Conservation (phyloP, 2,329 filamentous ascomycete species). For the Amylocarpus encephaloides region DNA sequence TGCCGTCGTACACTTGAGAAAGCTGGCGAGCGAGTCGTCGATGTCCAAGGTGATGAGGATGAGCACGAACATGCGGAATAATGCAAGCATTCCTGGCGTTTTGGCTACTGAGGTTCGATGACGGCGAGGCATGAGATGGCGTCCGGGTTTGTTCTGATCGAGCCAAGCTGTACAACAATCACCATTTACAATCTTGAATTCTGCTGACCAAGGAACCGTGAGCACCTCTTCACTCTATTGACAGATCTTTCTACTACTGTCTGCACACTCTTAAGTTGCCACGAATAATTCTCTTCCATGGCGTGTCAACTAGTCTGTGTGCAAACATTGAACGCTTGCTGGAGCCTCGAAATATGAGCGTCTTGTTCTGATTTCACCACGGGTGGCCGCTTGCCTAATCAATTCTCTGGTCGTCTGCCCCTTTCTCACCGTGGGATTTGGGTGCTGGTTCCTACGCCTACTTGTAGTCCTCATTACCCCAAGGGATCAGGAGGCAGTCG, state of each 20-base stretch:
- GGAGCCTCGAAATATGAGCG: constrained; percentile 32
- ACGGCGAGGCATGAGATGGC: constrained; percentile 1
- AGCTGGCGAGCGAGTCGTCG: constrained; percentile 73
- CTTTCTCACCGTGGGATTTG: constrained; percentile 16
- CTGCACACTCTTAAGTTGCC: constrained; percentile 96
- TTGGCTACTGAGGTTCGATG: neutral
- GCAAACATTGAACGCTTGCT: constrained; percentile 58
- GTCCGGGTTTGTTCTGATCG: neutral
- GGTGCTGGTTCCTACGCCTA: constrained; percentile 20
- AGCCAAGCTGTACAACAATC: neutral
- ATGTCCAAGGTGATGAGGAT: constrained; percentile 60
- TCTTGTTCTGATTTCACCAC: constrained; percentile 32
- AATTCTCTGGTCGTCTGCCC: constrained; percentile 26
- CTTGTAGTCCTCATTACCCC: constrained; percentile 15
- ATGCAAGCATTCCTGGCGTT: neutral
- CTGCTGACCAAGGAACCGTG: no score
- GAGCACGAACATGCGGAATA: constrained; percentile 18
- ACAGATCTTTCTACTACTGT: neutral
- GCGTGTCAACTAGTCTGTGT: constrained; percentile 95
- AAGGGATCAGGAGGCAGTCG: constrained; percentile 20
- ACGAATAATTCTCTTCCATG: constrained; percentile 65
- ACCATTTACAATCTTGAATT: no score
- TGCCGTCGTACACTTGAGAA: constrained; percentile 67
- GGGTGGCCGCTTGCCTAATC: constrained; percentile 29
- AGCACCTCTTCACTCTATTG: no score